These are phyloP conservation scores for Gautieria morchelliformis DNA, from an alignment of 768 basidiomycete genomes.

Conservation along the genomic window DNA sequence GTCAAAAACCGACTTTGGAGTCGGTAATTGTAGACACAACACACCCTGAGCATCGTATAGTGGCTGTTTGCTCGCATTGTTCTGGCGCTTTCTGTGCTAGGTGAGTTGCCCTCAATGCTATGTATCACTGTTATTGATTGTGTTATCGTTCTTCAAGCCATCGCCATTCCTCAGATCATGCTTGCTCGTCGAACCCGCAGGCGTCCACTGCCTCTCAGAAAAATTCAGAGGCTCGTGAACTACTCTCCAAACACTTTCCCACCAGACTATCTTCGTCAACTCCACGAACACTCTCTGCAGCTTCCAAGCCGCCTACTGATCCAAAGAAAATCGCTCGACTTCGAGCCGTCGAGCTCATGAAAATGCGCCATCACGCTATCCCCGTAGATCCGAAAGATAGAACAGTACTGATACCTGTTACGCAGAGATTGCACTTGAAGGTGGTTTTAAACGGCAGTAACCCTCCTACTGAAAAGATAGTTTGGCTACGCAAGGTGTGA, in stretches of 20 bases:
- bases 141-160: conserved; percentile 36
- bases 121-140: background rate
- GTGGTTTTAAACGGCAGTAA: conserved; percentile 25
- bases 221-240: conserved; percentile 39
- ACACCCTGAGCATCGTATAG: conserved; percentile 18
- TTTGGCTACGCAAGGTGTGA: conserved; percentile 70
- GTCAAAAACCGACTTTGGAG: conserved; percentile 46
- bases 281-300: conserved; percentile 14
- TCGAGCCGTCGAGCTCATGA: conserved; percentile 58
- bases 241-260: conserved; percentile 47
- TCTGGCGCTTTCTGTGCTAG: conserved; percentile 50
- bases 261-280: conserved; percentile 3
- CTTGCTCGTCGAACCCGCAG: conserved; percentile 29
- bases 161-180: conserved; percentile 54
- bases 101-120: conserved; percentile 28
- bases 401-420: conserved; percentile 33
- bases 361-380: conserved; percentile 60
- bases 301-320: conserved; percentile 33
- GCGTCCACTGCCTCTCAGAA: conserved; percentile 17
- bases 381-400: conserved; percentile 55
- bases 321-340: conserved; percentile 44
- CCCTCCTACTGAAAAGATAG: conserved; percentile 30
- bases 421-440: conserved; percentile 51
- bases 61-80: conserved; percentile 44
- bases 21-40: conserved; percentile 24